Base-by-base conservation (phyloP, 2,329 filamentous ascomycete species). In the Fusarium nanum region DNA sequence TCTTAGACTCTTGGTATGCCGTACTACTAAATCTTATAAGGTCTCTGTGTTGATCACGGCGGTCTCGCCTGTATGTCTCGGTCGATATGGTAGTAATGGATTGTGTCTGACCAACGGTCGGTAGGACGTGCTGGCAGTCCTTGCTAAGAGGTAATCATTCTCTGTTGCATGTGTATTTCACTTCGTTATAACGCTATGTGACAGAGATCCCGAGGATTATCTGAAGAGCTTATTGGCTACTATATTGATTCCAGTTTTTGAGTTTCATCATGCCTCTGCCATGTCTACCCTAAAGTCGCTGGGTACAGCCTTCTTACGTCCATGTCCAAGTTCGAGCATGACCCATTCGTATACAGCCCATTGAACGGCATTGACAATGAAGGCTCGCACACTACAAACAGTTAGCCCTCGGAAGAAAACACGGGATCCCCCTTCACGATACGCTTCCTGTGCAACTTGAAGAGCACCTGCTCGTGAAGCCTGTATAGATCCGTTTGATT, bases 281-380 rank as follows among this genome's bases (percentile, higher is more conserved):
- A 61, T 40, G 14, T 60, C 45, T 14, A 37, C 34, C 46, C 57
- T 49, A 8, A 50, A 27, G 18, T 64, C 59, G 18, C 25, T 30
- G n/a, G 53, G 22, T 3, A 47, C 28, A 25, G 32, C 47, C 50
- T 66, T 66, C 50, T 71, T 70, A n/a, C 67, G 71, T 22, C 67
- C 70, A 30, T 75, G 72, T 44, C 67, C 82, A 23, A 90, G 76
- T 74, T 87, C 83, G 27, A 79, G 76, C 92, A 97, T 95, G 75
- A 93, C 88, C 89, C 92, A 93, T 81, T 98, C 94, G 78, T 98
- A 98, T 8, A 93, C 88, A 25, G 92, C 91, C 94, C 94, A 98
- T 82, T 94, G 86, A n/a, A 93, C 92, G 4, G 95, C 94, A 82
- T 98, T 98, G 41, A 98, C 95, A 55, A 97, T 83, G 78, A 98